Conservation (phyloP, 163 green algal species). For the Smithsoniella earleae region DNA sequence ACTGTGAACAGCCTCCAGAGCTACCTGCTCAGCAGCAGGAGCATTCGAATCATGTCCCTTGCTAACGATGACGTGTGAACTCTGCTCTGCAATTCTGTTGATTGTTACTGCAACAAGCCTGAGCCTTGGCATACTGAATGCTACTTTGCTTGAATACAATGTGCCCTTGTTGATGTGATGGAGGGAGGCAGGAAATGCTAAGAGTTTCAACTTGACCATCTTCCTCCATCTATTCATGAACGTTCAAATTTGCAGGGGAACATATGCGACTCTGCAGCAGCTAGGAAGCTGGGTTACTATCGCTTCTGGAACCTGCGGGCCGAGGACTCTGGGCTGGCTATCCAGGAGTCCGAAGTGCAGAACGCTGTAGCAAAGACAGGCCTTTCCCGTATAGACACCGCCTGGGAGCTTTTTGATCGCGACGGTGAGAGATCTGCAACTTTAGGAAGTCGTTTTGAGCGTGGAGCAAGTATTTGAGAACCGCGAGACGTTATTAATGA, state of each 20-base stretch:
- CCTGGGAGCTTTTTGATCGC: constrained; percentile 14
- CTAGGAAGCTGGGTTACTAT: constrained; percentile 4
- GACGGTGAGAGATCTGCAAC: background rate
- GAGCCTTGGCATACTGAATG: too few relatives aligned
- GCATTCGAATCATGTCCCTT: too few relatives aligned
- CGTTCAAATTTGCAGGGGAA: background rate
- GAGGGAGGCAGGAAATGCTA: too few relatives aligned
- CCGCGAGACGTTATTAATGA: background rate
- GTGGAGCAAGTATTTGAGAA: background rate
- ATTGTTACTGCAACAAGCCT: too few relatives aligned
- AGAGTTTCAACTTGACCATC: too few relatives aligned
- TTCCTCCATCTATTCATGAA: too few relatives aligned
- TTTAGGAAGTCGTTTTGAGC: constrained; percentile 6
- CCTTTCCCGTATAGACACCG: background rate
- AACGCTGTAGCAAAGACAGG: background rate
- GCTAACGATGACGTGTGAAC: too few relatives aligned
- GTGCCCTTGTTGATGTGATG: too few relatives aligned
- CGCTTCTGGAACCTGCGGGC: constrained; percentile 1
- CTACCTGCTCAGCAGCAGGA: too few relatives aligned
- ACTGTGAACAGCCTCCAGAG: too few relatives aligned
- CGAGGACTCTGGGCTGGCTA: background rate
- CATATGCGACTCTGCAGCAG: background rate
- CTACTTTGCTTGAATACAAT: too few relatives aligned
- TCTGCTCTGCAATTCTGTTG: too few relatives aligned
- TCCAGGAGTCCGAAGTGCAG: background rate